Evolutionary conservation across 164 flowering plant genomes (phyloP).

Genomic region (Kingdonia uniflora): DNA sequence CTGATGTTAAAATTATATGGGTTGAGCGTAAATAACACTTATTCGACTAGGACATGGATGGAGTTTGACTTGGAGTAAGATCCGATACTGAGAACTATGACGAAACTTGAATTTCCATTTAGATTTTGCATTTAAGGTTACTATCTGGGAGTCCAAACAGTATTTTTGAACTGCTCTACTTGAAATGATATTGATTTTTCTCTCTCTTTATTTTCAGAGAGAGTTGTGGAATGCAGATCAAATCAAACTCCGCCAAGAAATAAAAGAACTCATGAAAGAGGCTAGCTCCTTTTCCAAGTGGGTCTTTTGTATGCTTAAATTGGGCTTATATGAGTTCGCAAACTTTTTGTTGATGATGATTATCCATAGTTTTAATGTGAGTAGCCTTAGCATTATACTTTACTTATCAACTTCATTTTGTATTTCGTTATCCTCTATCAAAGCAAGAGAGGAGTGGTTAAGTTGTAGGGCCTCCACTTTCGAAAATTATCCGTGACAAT

Average conservation of each 20-base stretch:
- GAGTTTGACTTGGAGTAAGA: no score
- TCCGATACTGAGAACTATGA: no score
- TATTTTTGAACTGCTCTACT: neutral
- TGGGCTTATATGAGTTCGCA: neutral
- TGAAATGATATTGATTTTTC: neutral
- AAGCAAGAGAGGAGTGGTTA: neutral
- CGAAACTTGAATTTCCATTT: no score
- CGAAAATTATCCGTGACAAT: no score
- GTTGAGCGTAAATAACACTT: no score
- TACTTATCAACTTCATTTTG: neutral
- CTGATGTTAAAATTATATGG: no score
- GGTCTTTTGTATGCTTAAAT: conserved; percentile 22
- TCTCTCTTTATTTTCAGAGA: conserved; percentile 21
- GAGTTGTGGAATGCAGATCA: conserved; percentile 30
- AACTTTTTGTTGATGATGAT: neutral
- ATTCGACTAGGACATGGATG: no score
- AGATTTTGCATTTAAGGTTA: no score
- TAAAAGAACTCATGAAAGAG: conserved; percentile 63
- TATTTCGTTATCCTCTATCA: neutral
- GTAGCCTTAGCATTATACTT: neutral
- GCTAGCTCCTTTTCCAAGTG: conserved; percentile 67
- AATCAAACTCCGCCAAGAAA: conserved; percentile 40
- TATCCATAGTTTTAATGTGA: neutral
- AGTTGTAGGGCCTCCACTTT: no score
- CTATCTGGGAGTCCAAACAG: no score